These are phyloP conservation scores for Dactylellina leptospora DNA, from an alignment of 2,329 filamentous ascomycete species.

Conservation along the genomic window DNA sequence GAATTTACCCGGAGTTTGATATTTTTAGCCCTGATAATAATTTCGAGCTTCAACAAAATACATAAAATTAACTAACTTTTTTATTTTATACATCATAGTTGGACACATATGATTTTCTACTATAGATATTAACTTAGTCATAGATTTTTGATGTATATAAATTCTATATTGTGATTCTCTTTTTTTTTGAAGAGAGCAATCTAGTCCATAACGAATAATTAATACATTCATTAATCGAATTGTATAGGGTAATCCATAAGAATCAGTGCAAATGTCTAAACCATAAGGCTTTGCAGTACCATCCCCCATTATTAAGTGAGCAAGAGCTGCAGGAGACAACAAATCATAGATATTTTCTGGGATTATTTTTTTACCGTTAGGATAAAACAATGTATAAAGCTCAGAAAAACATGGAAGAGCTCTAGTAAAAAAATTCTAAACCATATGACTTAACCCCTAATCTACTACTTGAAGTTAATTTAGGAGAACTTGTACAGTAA, in stretches of 20 bases:
- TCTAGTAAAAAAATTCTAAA: neutral
- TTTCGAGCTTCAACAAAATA: neutral
- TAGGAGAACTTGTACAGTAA: neutral
- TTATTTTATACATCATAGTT: neutral
- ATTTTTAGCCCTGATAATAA: too few relatives aligned
- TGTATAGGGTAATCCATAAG: neutral
- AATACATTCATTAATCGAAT: neutral
- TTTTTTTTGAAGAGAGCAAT: neutral
- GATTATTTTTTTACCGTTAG: constrained; percentile 1
- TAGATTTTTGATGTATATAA: neutral
- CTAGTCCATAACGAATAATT: neutral
- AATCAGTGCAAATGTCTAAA: neutral
- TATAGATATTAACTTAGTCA: neutral
- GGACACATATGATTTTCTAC: neutral
- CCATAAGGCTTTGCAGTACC: neutral
- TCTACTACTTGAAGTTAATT: neutral
- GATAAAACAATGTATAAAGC: constrained; percentile 3
- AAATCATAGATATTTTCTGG: constrained; percentile 9
- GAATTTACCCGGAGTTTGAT: too few relatives aligned
- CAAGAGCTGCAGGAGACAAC: neutral
- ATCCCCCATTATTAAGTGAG: constrained; percentile 3
- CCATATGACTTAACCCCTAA: neutral
- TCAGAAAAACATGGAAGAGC: constrained; percentile 4
- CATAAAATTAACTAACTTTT: constrained; percentile 1
- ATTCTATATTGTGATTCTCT: neutral